Percentiles rank a stretch among this genome's conserved stretches.
These are phyloP conservation scores for Fusarium sublunatum DNA, from an alignment of 2,329 filamentous ascomycete genomes.

Conservation along the genomic window DNA sequence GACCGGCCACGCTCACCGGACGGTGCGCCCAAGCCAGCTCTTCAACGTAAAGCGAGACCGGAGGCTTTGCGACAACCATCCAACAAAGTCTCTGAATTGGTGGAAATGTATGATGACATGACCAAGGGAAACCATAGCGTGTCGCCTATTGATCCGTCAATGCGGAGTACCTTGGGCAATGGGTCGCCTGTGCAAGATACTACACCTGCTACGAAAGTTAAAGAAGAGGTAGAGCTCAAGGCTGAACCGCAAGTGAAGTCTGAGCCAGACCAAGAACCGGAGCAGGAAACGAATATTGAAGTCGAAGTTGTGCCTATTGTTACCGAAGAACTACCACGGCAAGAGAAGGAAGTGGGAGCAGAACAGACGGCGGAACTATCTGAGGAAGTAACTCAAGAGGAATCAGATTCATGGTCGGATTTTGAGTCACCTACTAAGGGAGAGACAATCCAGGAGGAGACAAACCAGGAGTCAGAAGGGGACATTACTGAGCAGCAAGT, in stretches of 20 bases:
- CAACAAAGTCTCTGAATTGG: slow-evolving; percentile 63
- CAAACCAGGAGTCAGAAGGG: neutral
- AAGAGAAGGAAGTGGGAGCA: slow-evolving; percentile 3
- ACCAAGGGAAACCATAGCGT: slow-evolving; percentile 40
- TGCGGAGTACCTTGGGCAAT: slow-evolving; percentile 25
- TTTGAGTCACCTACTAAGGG: slow-evolving; percentile 34
- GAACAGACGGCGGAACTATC: neutral
- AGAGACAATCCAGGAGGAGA: slow-evolving; percentile 3
- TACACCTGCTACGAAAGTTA: slow-evolving; percentile 1
- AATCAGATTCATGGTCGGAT: slow-evolving; percentile 36
- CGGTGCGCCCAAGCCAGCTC: slow-evolving; percentile 28
- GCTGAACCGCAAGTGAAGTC: neutral
- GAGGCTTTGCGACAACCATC: slow-evolving; percentile 42
- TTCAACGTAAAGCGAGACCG: slow-evolving; percentile 19
- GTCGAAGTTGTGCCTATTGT: neutral
- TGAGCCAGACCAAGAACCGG: neutral
- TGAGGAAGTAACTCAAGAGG: neutral
- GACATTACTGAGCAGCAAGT: neutral
- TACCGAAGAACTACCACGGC: slow-evolving; percentile 4
- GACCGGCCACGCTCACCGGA: slow-evolving; percentile 37
- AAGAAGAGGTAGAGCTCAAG: neutral
- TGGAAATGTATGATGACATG: slow-evolving; percentile 63
- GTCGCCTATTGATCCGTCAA: slow-evolving; percentile 39
- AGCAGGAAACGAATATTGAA: neutral
- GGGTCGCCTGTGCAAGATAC: slow-evolving; percentile 14